Evolutionary conservation across 2,329 filamentous ascomycete genomes (phyloP).

Genomic region (Trichoderma brevicompactum): DNA sequence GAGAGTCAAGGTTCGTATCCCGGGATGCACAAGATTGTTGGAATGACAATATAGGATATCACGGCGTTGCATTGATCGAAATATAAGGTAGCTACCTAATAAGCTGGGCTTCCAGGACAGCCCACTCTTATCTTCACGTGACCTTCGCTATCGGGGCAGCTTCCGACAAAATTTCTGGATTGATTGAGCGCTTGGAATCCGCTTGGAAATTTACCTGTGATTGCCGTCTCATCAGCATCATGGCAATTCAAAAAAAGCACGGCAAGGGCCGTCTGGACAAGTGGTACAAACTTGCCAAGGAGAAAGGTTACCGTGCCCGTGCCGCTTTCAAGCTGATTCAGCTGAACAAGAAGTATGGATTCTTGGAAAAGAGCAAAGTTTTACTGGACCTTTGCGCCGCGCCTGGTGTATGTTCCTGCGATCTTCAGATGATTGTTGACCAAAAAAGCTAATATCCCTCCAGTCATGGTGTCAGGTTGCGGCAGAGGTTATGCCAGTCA

Average conservation of each 20-base stretch:
- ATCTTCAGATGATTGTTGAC: background rate
- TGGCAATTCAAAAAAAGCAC: constrained; percentile 99
- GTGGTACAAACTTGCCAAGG: constrained; percentile 98
- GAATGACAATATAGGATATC: background rate
- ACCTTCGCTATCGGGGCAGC: constrained; percentile 36
- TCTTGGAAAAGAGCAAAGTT: constrained; percentile 95
- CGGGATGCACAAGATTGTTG: background rate
- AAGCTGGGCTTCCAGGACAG: background rate
- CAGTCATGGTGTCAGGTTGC: constrained; percentile 96
- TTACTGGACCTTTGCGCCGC: constrained; percentile 96
- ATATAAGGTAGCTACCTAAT: background rate
- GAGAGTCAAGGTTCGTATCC: background rate
- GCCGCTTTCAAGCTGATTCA: constrained; percentile 98
- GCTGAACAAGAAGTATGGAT: constrained; percentile 98
- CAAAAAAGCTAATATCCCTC: constrained; percentile 1
- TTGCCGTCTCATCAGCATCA: constrained; percentile 44
- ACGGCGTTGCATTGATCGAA: constrained; percentile 17
- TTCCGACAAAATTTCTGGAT: constrained; percentile 44
- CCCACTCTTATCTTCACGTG: constrained; percentile 43
- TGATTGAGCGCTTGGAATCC: constrained; percentile 31
- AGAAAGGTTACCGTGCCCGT: constrained; percentile 94
- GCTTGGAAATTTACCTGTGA: constrained; percentile 3
- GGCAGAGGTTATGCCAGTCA: constrained; percentile 89
- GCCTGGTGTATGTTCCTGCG: constrained; percentile 70
- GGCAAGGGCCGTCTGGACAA: constrained; percentile 98